A percentile compares a stretch with the other conserved stretches of the same genome.
These are phyloP conservation scores for Dioszegia hungarica DNA, from an alignment of 768 basidiomycete genomes.

Conservation along the genomic window DNA sequence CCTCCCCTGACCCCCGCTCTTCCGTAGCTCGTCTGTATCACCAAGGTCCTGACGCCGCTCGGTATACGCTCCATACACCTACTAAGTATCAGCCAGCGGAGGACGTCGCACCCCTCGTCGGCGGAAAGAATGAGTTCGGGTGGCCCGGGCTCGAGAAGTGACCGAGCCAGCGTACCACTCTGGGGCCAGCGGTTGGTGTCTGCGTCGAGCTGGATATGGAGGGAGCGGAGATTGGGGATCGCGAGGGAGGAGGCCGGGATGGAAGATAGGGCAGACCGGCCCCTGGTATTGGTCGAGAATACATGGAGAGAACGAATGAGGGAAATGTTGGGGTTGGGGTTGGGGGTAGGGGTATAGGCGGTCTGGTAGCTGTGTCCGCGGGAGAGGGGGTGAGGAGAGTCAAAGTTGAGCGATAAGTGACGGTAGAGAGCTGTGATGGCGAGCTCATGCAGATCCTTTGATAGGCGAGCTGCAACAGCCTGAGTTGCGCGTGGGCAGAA, in stretches of 20 bases:
- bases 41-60: neutral
- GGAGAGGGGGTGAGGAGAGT: too few relatives aligned
- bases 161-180: neutral
- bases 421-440: too few relatives aligned
- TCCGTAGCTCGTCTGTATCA: neutral
- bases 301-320: too few relatives aligned
- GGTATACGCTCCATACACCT: neutral
- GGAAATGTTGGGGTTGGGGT: too few relatives aligned
- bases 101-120: neutral
- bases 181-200: neutral
- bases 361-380: too few relatives aligned
- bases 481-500: too few relatives aligned
- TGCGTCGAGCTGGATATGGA: neutral
- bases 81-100: neutral
- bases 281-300: too few relatives aligned
- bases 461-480: too few relatives aligned
- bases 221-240: neutral
- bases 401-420: too few relatives aligned
- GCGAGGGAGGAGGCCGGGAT: neutral
- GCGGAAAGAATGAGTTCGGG: neutral
- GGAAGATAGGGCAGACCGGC: neutral
- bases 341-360: too few relatives aligned
- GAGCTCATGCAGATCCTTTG: too few relatives aligned
- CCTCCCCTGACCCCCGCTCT: too few relatives aligned
- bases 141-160: neutral